phyloP scores from a whole-genome alignment of 2,329 filamentous ascomycete genomes.

The Colletotrichum australisinense region DNA sequence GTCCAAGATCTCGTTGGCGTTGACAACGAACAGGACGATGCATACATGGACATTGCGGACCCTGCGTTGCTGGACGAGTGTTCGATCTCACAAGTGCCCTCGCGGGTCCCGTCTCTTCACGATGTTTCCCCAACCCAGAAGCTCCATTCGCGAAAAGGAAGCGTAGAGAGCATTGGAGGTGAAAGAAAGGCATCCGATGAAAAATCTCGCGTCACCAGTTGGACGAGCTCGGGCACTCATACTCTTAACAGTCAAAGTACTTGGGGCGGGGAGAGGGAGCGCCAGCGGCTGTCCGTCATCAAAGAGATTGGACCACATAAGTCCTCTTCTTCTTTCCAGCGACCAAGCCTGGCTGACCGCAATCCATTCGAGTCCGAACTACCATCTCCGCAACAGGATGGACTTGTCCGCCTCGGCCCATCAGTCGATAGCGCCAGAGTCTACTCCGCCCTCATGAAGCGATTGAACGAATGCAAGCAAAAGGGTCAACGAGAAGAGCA shows the following conservation, averaged over 20 bases:
- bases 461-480: constrained; percentile 54
- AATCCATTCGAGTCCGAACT: constrained; percentile 29
- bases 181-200: constrained; percentile 57
- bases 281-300: constrained; percentile 73
- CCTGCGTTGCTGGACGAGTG: constrained; percentile 51
- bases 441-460: constrained; percentile 73
- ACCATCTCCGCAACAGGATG: not conserved
- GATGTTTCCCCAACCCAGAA: constrained; percentile 57
- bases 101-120: constrained; percentile 63
- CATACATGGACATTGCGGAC: constrained; percentile 47
- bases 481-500: not conserved
- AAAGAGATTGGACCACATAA: constrained; percentile 64
- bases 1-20: not conserved
- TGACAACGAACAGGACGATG: constrained; percentile 39
- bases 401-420: constrained; percentile 36
- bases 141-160: constrained; percentile 64
- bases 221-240: constrained; percentile 72
- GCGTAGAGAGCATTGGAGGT: constrained; percentile 61
- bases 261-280: constrained; percentile 56
- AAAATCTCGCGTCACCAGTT: constrained; percentile 77
- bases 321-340: constrained; percentile 51
- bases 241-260: constrained; percentile 59
- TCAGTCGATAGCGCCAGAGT: constrained; percentile 67
- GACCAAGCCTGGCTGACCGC: constrained; percentile 40
- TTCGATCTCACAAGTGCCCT: constrained; percentile 60